Percentiles rank a stretch among this genome's conserved stretches.
phyloP scores from a whole-genome alignment of 2,329 filamentous ascomycete genomes.

The Calonectria pseudoreteaudii region DNA sequence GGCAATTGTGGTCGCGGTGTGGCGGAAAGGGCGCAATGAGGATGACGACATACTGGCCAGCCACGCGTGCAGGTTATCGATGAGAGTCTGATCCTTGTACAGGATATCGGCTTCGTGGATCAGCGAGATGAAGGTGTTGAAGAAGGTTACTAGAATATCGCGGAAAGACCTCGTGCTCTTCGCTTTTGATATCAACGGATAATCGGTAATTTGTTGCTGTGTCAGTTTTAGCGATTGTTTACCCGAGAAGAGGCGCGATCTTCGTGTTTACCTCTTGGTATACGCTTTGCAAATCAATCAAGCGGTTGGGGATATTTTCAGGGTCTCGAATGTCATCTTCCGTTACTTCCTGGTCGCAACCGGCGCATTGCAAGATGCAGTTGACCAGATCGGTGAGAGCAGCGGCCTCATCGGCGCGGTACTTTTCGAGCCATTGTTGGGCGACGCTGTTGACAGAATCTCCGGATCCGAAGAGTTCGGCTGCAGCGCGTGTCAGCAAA shows the following conservation, averaged over 20 bases:
- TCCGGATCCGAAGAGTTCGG: slow-evolving; percentile 72
- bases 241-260: background rate
- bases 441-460: slow-evolving; percentile 68
- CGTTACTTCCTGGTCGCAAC: slow-evolving; percentile 83
- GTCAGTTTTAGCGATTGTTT: slow-evolving; percentile 42
- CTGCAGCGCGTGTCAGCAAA: slow-evolving; percentile 52
- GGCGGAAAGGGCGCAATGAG: slow-evolving; percentile 87
- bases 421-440: slow-evolving; percentile 70
- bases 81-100: slow-evolving; percentile 80
- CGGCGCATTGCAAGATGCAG: slow-evolving; percentile 77
- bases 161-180: slow-evolving; percentile 84
- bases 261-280: slow-evolving; percentile 76
- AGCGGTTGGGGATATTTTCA: slow-evolving; percentile 83
- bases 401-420: slow-evolving; percentile 63
- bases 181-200: slow-evolving; percentile 87
- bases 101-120: slow-evolving; percentile 86
- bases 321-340: slow-evolving; percentile 89
- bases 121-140: slow-evolving; percentile 79
- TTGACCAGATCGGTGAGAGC: slow-evolving; percentile 74
- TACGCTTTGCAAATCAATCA: slow-evolving; percentile 88
- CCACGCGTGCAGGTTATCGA: slow-evolving; percentile 93
- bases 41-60: slow-evolving; percentile 91
- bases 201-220: slow-evolving; percentile 84
- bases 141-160: slow-evolving; percentile 81
- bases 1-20: slow-evolving; percentile 90